A percentile compares a stretch with the other conserved stretches of the same genome.
Conservation (phyloP, 1,139 yeast species). For the Candida tetrigidarum region DNA sequence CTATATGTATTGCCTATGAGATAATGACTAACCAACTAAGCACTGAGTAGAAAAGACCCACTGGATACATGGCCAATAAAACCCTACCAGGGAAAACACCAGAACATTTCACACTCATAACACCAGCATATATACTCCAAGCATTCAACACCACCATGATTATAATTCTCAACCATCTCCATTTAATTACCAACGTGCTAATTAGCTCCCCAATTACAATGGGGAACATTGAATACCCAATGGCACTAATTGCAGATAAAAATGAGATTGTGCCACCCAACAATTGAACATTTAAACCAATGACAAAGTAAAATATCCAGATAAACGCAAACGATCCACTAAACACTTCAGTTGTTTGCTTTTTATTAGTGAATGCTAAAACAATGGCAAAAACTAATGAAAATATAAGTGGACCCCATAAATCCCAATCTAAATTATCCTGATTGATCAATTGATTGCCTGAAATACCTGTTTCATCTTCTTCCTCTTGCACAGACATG, state of each 20-base stretch:
- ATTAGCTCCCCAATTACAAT: slow-evolving; percentile 65
- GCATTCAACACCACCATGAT: slow-evolving; percentile 55
- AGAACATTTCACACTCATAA: slow-evolving; percentile 65
- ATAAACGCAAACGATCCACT: slow-evolving; percentile 49
- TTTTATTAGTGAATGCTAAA: slow-evolving; percentile 48
- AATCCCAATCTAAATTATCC: slow-evolving; percentile 72
- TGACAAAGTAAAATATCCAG: slow-evolving; percentile 60
- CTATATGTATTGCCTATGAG: slow-evolving; percentile 41
- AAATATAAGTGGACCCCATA: slow-evolving; percentile 88
- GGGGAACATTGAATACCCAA: slow-evolving; percentile 85
- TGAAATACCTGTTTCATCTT: slow-evolving; percentile 23
- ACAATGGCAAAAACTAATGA: slow-evolving; percentile 65
- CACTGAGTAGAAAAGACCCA: slow-evolving; percentile 72
- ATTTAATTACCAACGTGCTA: slow-evolving; percentile 56
- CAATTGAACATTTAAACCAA: slow-evolving; percentile 74
- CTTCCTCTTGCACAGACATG: slow-evolving; percentile 28
- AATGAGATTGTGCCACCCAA: slow-evolving; percentile 73
- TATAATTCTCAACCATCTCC: slow-evolving; percentile 58
- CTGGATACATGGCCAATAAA: slow-evolving; percentile 76
- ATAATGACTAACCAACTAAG: slow-evolving; percentile 82
- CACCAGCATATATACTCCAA: slow-evolving; percentile 79
- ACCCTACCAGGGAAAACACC: slow-evolving; percentile 75
- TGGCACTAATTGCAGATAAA: slow-evolving; percentile 78
- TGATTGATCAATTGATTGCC: slow-evolving; percentile 24
- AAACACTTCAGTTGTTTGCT: slow-evolving; percentile 52